Evolutionary conservation across 805 yeast genomes (phyloP).

Genomic region (Cyberlindnera sargentensis): DNA sequence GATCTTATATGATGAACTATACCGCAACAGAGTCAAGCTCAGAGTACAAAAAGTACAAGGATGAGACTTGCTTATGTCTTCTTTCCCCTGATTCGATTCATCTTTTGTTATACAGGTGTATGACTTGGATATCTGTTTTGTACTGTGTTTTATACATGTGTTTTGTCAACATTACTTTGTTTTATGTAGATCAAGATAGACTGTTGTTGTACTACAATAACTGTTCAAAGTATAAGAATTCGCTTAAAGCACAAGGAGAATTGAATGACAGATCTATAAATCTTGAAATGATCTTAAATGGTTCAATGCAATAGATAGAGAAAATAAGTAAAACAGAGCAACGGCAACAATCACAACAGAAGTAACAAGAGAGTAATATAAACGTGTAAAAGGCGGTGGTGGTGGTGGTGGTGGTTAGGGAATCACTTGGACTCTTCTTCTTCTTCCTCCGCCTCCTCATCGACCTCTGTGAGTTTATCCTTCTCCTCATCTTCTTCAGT

Average conservation of each 20-base stretch:
- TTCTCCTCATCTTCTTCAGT: slow-evolving; percentile 1
- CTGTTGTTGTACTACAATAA: too few species aligned
- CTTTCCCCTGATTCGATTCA: slow-evolving; percentile 10
- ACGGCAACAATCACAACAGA: too few species aligned
- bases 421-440: not conserved
- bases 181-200: too few species aligned
- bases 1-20: slow-evolving; percentile 57
- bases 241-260: not conserved
- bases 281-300: too few species aligned
- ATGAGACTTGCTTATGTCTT: slow-evolving; percentile 58
- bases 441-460: slow-evolving; percentile 1
- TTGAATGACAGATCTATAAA: not conserved
- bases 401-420: too few species aligned
- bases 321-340: too few species aligned
- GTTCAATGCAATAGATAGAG: too few species aligned
- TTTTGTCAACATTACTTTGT: too few species aligned
- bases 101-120: slow-evolving; percentile 14
- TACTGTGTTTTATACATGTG: not conserved
- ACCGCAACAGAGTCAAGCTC: slow-evolving; percentile 92
- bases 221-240: too few species aligned
- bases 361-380: too few species aligned
- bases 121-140: slow-evolving; percentile 12
- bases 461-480: not conserved
- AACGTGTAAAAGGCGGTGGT: too few species aligned
- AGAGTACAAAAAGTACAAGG: slow-evolving; percentile 47